Evolutionary conservation across 2,329 filamentous ascomycete genomes (phyloP), one percentile per base, ranked within the genome.

Genomic region (Verticillium albo-atrum): DNA sequence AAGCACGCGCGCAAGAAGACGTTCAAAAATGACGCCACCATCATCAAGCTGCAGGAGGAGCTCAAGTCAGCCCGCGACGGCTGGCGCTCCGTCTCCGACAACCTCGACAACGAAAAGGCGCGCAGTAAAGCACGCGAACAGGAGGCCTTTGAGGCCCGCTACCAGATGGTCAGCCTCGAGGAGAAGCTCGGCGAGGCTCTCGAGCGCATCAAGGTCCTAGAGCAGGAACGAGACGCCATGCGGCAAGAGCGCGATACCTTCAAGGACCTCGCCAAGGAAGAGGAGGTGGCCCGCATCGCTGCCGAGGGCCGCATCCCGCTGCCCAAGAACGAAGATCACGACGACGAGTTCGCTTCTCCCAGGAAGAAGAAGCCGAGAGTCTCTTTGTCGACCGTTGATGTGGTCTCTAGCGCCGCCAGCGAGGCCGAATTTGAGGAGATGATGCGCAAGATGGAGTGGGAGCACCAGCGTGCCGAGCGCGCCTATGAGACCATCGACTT

Each of bases 401-500:
- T 87, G 60, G 68, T 77, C 59, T 84, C 83, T 2, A 87, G 84
- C 1, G 79, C 78, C 58, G 74, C 79, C 63, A 83, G 77, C 63
- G 83, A 86, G 64, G 75, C 78, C n/a, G 84, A 86, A 65, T 80
- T 86, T 34, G 83, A 86, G 52, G 82, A 86, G 65, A 73, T 86
- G 47, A 76, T 75, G 1, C 74, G 74, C 6, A 74, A 83, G 58
- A 77, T 82, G 68, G 75, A 81, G 59, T 86, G 83, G 81, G 83
- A 84, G 72, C 76, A 83, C 75, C 82, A 84, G 68, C 80, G 88
- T 58, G 87, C 89, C 10, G 82, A 89, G 62, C 83, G 88, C 7
- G 88, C 89, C 0, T 80, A 89, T 63, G 89, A 92, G 61, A 84
- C 89, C 68, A 80, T 92, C 54, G 88, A 92, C 32, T 93, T 91